Conservation (phyloP, 345 rosid species). For the Firmiana major region DNA sequence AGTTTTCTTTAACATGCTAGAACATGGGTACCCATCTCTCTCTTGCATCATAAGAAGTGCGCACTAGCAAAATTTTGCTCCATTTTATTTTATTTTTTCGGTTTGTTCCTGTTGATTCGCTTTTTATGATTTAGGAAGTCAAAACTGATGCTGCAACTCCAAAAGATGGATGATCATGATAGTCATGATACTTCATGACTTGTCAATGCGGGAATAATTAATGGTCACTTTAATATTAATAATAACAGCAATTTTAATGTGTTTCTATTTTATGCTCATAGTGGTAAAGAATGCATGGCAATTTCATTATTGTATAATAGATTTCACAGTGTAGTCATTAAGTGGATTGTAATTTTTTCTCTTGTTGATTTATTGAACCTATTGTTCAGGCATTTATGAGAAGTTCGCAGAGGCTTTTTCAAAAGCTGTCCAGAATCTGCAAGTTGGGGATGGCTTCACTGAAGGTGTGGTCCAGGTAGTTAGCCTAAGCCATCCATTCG, state of each 20-base stretch:
- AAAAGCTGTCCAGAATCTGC: conserved; percentile 77
- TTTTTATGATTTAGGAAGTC: not conserved
- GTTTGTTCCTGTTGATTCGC: not conserved
- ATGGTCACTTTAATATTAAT: not conserved
- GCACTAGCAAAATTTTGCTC: not conserved
- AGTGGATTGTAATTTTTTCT: not conserved
- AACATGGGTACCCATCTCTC: not conserved
- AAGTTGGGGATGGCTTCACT: conserved; percentile 93
- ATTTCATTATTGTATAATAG: not conserved
- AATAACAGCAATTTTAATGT: not conserved
- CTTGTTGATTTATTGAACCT: not conserved
- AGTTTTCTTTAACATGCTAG: not conserved
- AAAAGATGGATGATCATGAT: not conserved
- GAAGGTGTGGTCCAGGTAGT: conserved; percentile 74
- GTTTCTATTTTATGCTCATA: not conserved
- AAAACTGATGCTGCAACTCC: not conserved
- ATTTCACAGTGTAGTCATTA: not conserved
- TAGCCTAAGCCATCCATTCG: not conserved
- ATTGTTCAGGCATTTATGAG: conserved; percentile 77
- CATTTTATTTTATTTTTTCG: not conserved
- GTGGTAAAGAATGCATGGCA: not conserved
- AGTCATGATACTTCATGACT: not conserved
- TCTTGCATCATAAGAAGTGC: not conserved
- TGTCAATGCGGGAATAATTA: not conserved
- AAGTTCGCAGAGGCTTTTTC: conserved; percentile 80